Evolutionary conservation across 257 asterid species (phyloP), one percentile per base, ranked within the genome.

Genomic region (Solanum bulbocastanum): DNA sequence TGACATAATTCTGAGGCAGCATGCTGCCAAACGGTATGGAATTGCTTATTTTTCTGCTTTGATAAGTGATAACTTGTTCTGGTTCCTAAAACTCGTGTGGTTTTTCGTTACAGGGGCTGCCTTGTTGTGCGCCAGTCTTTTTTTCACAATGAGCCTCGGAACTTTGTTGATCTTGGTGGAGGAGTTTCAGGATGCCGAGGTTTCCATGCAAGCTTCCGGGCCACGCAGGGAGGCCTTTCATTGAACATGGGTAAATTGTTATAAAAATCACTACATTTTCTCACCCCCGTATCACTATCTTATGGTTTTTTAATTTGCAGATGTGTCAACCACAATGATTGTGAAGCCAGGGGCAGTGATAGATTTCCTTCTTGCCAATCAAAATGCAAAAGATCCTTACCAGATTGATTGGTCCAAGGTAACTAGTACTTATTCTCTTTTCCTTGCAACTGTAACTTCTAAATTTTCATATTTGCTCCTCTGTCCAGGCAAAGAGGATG

Each of bases 141-240:
- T 66, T 95, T 94, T 86, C 96, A 91, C 62, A 93, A 95, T n/a
- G 91, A 93, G 18, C 91, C 92, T 6, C 86, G 90, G 35, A 93
- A 93, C 27, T 93, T 92, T 9, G 88, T 87, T 37, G 91, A 90
- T 33, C 32, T 95, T 27, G 95, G 96, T 1, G 96, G 96, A n/a
- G 98, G 98, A 3, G 96, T 95, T 10, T 65, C 87, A 36, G 96
- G 96, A 23, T 93, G 98, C 42, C 92, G 94, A 4, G 98, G 98
- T 9, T 91, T 95, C 39, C 96, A 95, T 65, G 94, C 98, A 12
- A 95, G 98, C 46, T 95, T 95, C 66, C 88, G 95, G 84, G 92
- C 98, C 32, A 92, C 94, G 1, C 98, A 93, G 58, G 92, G 93
- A 37, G 98, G 96, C 3, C 94, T 95, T 23, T 93, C 98, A 12